Evolutionary conservation across 306 rosid genomes (phyloP).

Genomic region (Prunus mume): DNA sequence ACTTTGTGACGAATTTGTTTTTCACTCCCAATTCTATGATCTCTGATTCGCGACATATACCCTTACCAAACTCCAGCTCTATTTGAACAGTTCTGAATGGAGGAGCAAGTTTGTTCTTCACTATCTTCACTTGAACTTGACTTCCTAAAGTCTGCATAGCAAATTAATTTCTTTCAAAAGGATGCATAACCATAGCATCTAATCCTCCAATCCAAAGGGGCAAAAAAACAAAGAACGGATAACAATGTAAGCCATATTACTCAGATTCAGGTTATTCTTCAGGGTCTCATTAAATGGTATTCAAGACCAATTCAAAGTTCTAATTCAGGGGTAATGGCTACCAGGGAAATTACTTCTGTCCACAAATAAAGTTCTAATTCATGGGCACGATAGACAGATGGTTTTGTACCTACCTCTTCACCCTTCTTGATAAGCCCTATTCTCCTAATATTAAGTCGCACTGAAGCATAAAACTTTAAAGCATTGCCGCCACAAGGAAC

Average conservation of each 20-base stretch:
- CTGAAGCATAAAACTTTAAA: conserved; percentile 86
- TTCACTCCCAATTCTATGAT: conserved; percentile 64
- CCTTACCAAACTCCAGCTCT: conserved; percentile 93
- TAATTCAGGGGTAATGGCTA: not conserved
- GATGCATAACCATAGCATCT: conserved; percentile 3
- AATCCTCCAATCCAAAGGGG: conserved; percentile 1
- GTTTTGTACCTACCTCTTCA: conserved; percentile 77
- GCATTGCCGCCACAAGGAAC: conserved; percentile 96
- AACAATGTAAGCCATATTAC: not conserved
- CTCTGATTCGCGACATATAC: conserved; percentile 63
- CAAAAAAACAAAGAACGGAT: not conserved
- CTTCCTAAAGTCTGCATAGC: conserved; percentile 66
- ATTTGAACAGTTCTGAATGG: conserved; percentile 75
- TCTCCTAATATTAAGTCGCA: conserved; percentile 72
- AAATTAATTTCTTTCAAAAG: conserved; percentile 6
- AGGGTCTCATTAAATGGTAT: not conserved
- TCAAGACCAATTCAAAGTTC: not conserved
- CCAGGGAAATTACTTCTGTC: not conserved
- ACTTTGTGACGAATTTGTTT: conserved; percentile 50
- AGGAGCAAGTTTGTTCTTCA: conserved; percentile 96
- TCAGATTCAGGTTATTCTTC: not conserved
- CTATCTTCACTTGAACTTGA: conserved; percentile 80
- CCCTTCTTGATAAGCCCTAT: conserved; percentile 74
- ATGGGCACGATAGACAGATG: not conserved
- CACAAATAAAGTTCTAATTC: not conserved